Conservation (phyloP, 257 asterid species). For the Nyctanthes arbortristis region DNA sequence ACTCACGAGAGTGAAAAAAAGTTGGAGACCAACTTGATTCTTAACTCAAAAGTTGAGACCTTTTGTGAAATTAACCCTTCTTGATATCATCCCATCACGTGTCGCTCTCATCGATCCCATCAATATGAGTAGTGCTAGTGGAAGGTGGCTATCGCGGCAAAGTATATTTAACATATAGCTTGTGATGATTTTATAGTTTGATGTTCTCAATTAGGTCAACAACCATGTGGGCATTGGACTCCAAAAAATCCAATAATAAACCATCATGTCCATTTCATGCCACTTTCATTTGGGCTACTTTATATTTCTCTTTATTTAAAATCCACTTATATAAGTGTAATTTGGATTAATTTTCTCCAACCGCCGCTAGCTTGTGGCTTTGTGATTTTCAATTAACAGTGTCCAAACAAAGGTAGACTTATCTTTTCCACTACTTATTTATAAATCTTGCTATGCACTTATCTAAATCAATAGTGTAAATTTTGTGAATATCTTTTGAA, state of each 20-base stretch:
- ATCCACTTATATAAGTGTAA: not conserved
- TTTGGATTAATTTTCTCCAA: not conserved
- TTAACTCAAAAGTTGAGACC: too few species aligned
- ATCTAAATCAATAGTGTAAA: not conserved
- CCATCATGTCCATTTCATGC: not conserved
- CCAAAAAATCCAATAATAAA: not conserved
- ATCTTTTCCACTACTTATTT: too few species aligned
- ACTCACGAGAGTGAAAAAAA: too few species aligned
- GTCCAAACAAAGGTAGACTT: not conserved
- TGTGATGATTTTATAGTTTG: not conserved
- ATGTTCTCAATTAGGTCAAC: not conserved
- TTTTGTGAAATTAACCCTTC: too few species aligned
- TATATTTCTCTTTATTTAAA: not conserved
- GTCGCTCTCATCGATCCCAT: too few species aligned
- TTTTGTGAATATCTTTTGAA: not conserved
- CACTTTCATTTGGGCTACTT: not conserved
- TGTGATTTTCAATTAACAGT: not conserved
- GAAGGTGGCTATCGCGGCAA: not conserved
- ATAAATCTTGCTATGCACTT: not conserved
- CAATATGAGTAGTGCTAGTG: not conserved
- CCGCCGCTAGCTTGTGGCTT: not conserved
- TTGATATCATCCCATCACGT: too few species aligned
- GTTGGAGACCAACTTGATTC: too few species aligned
- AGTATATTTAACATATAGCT: not conserved
- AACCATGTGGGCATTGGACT: not conserved